Evolutionary conservation across 495 filamentous ascomycete genomes (phyloP), one percentile per base, ranked within the genome.

Genomic region (Podospora australis): DNA sequence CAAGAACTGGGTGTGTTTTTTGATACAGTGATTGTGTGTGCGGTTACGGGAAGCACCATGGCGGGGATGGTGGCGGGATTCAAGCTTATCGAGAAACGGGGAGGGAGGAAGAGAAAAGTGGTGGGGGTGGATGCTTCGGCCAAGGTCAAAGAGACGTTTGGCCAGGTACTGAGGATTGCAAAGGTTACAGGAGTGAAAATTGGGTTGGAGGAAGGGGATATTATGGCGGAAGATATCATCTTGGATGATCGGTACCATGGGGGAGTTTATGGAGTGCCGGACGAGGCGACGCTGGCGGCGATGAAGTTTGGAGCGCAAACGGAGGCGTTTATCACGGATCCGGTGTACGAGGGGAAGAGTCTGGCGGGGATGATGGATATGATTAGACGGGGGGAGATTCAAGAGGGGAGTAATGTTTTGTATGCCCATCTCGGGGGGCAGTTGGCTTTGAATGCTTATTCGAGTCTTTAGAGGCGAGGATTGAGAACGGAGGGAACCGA

Each of bases 331-430:
- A 80, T 86, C 41, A 83, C 80, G 7, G 81, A 84, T 57, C 80
- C 80, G 0, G 82, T 86, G 2, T 84, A 86, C 53, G 78, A 81
- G 59, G 81, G 82, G 0, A 84, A 84, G 70, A 81, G 75, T 48
- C 60, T 86, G 51, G 79, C 80, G 2, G 80, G 81, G 0, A 75
- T 84, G 76, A 69, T 83, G 59, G 77, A 79, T 55, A 60, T 83
- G 71, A 74, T 84, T n/a, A 65, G 63, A 24, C 70, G 66, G 35
- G 79, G 71, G 4, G 77, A 78, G 52, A 77, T 84, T 36, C 20
- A 20, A 0, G 56, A 61, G 6, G 78, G 71, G 0, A 73, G 69
- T 30, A 83, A 78, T 62, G 72, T 82, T 14, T 48, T 84, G 49
- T 86, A 81, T 68, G 80, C 78, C 17, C 80, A 86, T 60, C 56